Evolutionary conservation across 2,329 filamentous ascomycete genomes (phyloP).

Genomic region (Neoarthrinium moseri): DNA sequence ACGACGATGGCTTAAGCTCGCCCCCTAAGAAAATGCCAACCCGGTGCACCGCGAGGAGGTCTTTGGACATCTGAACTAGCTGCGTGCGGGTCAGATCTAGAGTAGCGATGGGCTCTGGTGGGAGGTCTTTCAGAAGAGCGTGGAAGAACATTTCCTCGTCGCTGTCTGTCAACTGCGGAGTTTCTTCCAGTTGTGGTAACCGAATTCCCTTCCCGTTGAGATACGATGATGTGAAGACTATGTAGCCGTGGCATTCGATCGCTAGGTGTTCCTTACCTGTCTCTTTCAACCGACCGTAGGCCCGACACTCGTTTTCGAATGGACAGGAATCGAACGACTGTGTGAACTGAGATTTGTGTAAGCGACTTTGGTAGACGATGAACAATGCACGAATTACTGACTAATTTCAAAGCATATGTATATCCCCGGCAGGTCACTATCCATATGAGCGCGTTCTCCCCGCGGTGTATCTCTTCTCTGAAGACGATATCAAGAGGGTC

Average conservation of each 20-base stretch:
- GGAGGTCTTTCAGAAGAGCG: conserved; percentile 1
- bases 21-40: neutral
- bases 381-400: neutral
- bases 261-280: neutral
- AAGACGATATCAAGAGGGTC: conserved; percentile 1
- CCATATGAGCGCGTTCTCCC: neutral
- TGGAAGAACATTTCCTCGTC: neutral
- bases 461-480: neutral
- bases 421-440: conserved; percentile 2
- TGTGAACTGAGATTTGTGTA: neutral
- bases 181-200: neutral
- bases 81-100: neutral
- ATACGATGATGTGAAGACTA: neutral
- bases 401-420: conserved; percentile 1
- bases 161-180: neutral
- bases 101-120: neutral
- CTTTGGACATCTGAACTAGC: neutral
- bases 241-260: neutral
- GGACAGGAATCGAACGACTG: neutral
- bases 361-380: neutral
- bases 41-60: neutral
- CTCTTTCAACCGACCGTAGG: neutral
- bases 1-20: neutral
- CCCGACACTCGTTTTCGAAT: conserved; percentile 3
- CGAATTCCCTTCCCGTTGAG: neutral